phyloP scores from a whole-genome alignment of 306 rosid species.

The Cucumis sativus region DNA sequence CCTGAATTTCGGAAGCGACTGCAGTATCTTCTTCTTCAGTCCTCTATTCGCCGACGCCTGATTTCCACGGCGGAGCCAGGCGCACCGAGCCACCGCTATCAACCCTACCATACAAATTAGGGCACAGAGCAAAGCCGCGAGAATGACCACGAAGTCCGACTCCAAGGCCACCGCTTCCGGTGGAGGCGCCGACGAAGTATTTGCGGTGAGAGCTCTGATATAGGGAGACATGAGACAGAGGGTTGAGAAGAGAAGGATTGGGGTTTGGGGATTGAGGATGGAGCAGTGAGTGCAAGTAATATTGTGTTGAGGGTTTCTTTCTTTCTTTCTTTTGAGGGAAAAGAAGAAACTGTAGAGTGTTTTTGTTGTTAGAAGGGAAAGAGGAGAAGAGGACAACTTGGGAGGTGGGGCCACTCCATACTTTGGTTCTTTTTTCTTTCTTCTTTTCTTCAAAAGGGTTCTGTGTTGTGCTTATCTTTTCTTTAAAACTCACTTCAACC shows the following conservation, averaged over 20 bases:
- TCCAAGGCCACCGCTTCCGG: neutral
- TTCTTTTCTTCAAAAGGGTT: too few relatives aligned
- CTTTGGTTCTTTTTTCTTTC: neutral
- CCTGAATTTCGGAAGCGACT: slow-evolving; percentile 52
- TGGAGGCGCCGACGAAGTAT: neutral
- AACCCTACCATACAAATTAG: slow-evolving; percentile 68
- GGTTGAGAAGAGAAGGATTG: neutral
- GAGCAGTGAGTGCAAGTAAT: too few relatives aligned
- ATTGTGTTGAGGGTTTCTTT: neutral
- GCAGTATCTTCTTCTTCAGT: slow-evolving; percentile 61
- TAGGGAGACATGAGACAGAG: too few relatives aligned
- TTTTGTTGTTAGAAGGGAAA: neutral
- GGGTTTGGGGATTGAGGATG: neutral
- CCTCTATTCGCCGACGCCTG: slow-evolving; percentile 52
- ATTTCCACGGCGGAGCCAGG: slow-evolving; percentile 56
- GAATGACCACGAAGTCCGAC: slow-evolving; percentile 51
- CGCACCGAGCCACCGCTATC: slow-evolving; percentile 65
- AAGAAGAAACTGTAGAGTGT: neutral
- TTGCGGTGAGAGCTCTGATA: neutral
- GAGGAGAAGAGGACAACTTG: neutral
- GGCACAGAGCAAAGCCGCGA: slow-evolving; percentile 70
- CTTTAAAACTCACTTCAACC: too few relatives aligned
- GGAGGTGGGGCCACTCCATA: neutral
- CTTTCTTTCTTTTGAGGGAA: neutral
- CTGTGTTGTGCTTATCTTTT: too few relatives aligned